Evolutionary conservation across 1,284 basidiomycete genomes (phyloP), one percentile per base, ranked within the genome.

Genomic region (Trametes polyzona): DNA sequence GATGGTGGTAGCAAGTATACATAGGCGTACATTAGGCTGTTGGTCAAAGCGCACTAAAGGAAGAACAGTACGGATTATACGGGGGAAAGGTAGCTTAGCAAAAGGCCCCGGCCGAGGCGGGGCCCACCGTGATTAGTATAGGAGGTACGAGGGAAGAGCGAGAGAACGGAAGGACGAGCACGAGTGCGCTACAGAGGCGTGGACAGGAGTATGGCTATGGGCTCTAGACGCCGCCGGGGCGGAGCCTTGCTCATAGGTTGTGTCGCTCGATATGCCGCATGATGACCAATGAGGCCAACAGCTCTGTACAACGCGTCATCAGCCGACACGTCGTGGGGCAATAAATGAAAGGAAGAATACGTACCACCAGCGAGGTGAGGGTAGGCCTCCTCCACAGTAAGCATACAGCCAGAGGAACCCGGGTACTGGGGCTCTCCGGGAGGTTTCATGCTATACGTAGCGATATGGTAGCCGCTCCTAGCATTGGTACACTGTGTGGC

Each of bases 211-310:
- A 12, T n/a, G 23, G 10, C 26, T 17, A 35, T 6, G 21, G 33
- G 47, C 46, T 48, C 53, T 10, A 12, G 46, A 55, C 53, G 53
- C 40, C 46, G 46, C 53, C 53, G 17, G 47, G 39, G 46, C 46
- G 48, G 35, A 52, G 52, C 33, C 16, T 29, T 17, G 33, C 36
- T 63, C 67, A 84, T 52, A 83, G 61, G 40, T 78, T 73, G 62
- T 84, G 73, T 47, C 75, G 72, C n/a, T 70, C 77, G 40, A 88
- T 86, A 63, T 86, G 82, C n/a, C 85, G 77, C 83, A 88, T 84
- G 61, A 88, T 82, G 67, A 80, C 78, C 42, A 86, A 68, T 0
- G 84, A 80, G 2, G 82, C 83, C 11, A 88, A 75, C 55, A 87
- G 70, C 58, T 88, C 86, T 88, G 57, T 14, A 54, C 49, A 17